Conservation (phyloP, 371 early-diverging fungal genomes). For the Lichtheimia hyalospora region DNA sequence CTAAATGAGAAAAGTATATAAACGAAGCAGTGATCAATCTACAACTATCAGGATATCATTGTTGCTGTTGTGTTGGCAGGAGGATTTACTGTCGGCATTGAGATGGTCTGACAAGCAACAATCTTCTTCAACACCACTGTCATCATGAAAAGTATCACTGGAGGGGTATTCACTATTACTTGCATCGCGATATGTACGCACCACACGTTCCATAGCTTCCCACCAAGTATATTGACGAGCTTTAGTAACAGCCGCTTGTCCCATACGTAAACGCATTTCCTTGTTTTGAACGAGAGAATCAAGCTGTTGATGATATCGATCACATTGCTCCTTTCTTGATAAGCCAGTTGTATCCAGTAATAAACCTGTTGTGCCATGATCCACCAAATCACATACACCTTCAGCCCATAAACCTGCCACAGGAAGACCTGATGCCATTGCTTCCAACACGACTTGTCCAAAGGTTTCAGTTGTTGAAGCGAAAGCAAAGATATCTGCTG, state of each 20-base stretch:
- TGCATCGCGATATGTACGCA: slow-evolving; percentile 34
- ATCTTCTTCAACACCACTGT: slow-evolving; percentile 17
- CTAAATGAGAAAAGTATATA: too few relatives aligned
- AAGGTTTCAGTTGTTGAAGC: slow-evolving; percentile 50
- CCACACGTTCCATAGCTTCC: slow-evolving; percentile 48
- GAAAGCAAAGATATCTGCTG: slow-evolving; percentile 52
- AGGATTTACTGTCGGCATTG: too few relatives aligned
- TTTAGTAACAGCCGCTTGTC: slow-evolving; percentile 19
- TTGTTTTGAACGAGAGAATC: slow-evolving; percentile 16
- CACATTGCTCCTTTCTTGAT: slow-evolving; percentile 15
- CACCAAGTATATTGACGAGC: slow-evolving; percentile 45
- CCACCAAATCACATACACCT: slow-evolving; percentile 45
- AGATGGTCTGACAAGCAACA: background rate
- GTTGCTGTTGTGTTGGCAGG: too few relatives aligned
- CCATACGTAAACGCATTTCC: slow-evolving; percentile 20
- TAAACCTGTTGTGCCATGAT: slow-evolving; percentile 39
- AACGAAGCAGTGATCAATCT: too few relatives aligned
- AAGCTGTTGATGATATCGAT: slow-evolving; percentile 23
- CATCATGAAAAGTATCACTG: background rate
- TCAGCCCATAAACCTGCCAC: slow-evolving; percentile 44
- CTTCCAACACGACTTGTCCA: slow-evolving; percentile 51
- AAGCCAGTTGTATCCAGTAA: slow-evolving; percentile 25
- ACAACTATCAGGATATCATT: too few relatives aligned
- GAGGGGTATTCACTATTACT: background rate
- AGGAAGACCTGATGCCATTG: slow-evolving; percentile 49